Conservation (phyloP, 1,284 basidiomycete species). For the Ceratobasidium theobromae region DNA sequence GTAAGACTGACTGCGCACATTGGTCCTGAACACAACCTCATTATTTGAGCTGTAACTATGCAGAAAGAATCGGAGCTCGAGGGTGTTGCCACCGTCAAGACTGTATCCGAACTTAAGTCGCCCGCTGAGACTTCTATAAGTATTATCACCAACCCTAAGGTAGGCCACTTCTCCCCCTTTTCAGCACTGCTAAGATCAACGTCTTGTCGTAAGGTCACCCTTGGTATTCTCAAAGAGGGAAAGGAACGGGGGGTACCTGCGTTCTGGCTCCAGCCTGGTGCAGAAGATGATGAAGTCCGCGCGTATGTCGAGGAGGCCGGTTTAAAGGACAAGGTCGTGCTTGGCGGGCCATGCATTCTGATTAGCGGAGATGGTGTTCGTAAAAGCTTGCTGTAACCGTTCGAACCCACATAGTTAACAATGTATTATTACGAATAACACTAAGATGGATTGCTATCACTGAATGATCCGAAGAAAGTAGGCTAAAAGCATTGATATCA, state of each 20-base stretch:
- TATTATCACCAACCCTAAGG: constrained; percentile 74
- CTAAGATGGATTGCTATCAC: too few species aligned
- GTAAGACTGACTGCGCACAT: constrained; percentile 43
- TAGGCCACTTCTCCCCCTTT: constrained; percentile 41
- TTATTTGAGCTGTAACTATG: constrained; percentile 26
- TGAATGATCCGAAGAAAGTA: too few species aligned
- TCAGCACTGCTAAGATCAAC: constrained; percentile 36
- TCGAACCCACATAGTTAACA: background rate
- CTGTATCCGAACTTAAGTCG: constrained; percentile 59
- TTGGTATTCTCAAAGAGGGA: constrained; percentile 63
- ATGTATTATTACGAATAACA: background rate
- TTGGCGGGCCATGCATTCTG: constrained; percentile 75
- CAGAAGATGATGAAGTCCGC: constrained; percentile 61
- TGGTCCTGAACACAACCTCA: background rate
- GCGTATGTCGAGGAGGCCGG: constrained; percentile 56
- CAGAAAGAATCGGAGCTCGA: constrained; percentile 68
- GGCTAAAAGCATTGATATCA: background rate
- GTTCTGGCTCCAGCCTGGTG: constrained; percentile 86
- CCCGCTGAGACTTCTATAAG: constrained; percentile 74
- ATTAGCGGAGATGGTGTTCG: constrained; percentile 63
- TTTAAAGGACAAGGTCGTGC: constrained; percentile 62
- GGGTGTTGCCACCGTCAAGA: constrained; percentile 55
- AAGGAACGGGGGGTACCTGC: constrained; percentile 62
- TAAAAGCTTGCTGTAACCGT: background rate
- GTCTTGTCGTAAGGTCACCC: constrained; percentile 57